Conservation (phyloP, 2,329 filamentous ascomycete species). For the Botrytis hyacinthi region DNA sequence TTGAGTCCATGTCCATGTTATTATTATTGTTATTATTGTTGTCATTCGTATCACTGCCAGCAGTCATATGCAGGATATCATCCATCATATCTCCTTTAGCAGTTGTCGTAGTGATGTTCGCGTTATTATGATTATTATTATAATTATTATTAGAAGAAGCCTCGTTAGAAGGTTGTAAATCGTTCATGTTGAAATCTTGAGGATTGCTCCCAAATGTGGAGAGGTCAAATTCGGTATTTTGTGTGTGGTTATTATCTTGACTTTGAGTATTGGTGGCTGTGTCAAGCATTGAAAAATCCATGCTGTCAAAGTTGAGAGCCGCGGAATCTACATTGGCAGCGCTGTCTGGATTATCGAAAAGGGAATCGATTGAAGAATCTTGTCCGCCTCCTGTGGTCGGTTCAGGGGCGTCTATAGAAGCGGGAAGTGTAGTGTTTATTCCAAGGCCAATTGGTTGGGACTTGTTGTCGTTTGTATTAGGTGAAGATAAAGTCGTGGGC, state of each 20-base stretch:
- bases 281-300: constrained; percentile 33
- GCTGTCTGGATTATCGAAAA: constrained; percentile 34
- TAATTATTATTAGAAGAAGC: constrained; percentile 10
- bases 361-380: constrained; percentile 33
- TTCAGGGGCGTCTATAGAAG: constrained; percentile 21
- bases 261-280: constrained; percentile 25
- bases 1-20: constrained; percentile 49
- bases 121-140: constrained; percentile 16
- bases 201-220: constrained; percentile 37
- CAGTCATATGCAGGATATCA: constrained; percentile 28
- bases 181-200: constrained; percentile 44
- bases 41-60: background rate
- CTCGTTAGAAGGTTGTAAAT: constrained; percentile 28
- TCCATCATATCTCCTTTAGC: constrained; percentile 25
- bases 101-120: constrained; percentile 18
- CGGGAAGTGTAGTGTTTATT: constrained; percentile 29
- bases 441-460: constrained; percentile 31
- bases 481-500: constrained; percentile 27
- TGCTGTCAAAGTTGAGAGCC: constrained; percentile 32
- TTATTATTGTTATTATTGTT: constrained; percentile 24
- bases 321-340: constrained; percentile 25
- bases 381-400: constrained; percentile 26
- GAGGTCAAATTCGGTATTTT: constrained; percentile 36
- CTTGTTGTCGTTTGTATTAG: constrained; percentile 25
- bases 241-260: constrained; percentile 28